Conservation (phyloP, 2,329 filamentous ascomycete species). For the Aspergillus japonicus region DNA sequence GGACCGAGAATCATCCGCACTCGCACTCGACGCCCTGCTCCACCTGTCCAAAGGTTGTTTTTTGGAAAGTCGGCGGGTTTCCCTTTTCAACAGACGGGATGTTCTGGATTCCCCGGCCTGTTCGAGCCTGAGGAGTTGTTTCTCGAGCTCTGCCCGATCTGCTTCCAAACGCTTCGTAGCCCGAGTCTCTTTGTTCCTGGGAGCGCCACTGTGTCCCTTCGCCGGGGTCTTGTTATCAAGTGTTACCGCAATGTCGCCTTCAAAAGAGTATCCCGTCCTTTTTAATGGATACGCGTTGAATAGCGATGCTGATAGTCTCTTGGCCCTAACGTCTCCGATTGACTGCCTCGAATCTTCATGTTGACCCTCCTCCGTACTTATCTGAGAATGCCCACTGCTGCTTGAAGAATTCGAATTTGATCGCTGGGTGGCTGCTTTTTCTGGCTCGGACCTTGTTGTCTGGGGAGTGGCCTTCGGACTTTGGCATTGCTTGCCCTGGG, state of each 20-base stretch:
- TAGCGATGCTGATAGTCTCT: not conserved
- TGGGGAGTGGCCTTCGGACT: not conserved
- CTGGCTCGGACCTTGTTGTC: not conserved
- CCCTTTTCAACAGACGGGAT: slow-evolving; percentile 18
- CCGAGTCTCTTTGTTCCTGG: slow-evolving; percentile 28
- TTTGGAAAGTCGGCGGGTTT: slow-evolving; percentile 35
- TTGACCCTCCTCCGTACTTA: not conserved
- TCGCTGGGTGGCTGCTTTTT: not conserved
- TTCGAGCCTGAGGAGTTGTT: slow-evolving; percentile 25
- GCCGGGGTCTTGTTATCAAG: slow-evolving; percentile 19
- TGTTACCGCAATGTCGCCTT: slow-evolving; percentile 6
- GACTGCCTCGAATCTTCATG: not conserved
- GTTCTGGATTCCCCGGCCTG: slow-evolving; percentile 21
- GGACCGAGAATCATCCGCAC: slow-evolving; percentile 27
- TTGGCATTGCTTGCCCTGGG: slow-evolving; percentile 2
- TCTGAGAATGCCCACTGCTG: not conserved
- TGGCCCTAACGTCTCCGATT: not conserved
- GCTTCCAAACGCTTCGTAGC: slow-evolving; percentile 33
- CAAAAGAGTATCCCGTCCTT: not conserved
- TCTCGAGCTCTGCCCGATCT: slow-evolving; percentile 32
- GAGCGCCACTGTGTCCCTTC: slow-evolving; percentile 20
- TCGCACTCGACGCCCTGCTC: slow-evolving; percentile 32
- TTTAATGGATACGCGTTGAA: not conserved
- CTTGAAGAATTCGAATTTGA: not conserved
- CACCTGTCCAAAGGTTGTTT: slow-evolving; percentile 33